Percentiles rank a stretch among this genome's conserved stretches.
Evolutionary conservation across 2,329 filamentous ascomycete genomes (phyloP).

Genomic region (Botrytis medusae): DNA sequence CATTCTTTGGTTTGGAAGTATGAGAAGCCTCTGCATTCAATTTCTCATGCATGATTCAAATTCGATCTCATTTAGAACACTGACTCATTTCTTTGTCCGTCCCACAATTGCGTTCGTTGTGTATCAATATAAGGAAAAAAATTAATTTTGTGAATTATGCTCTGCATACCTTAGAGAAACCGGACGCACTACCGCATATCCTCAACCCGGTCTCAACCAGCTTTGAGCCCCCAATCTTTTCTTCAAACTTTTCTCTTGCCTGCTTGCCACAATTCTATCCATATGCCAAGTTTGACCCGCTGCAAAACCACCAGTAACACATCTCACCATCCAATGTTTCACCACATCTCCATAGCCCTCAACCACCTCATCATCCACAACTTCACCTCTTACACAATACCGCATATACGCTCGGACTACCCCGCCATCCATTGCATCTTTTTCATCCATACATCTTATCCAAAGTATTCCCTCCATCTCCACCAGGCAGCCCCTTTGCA

Average conservation of each 20-base stretch:
- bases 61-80: background rate
- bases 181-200: background rate
- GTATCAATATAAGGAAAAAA: background rate
- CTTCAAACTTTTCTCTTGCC: too few species aligned
- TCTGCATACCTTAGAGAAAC: background rate
- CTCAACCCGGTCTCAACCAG: background rate
- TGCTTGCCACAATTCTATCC: background rate
- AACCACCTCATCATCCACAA: background rate
- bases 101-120: background rate
- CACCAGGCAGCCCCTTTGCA: background rate
- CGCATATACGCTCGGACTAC: background rate
- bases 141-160: background rate
- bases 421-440: background rate
- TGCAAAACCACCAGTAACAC: background rate
- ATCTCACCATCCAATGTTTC: conserved; percentile 9
- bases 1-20: background rate
- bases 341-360: background rate
- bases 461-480: too few species aligned
- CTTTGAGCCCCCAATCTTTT: background rate
- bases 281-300: background rate
- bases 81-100: background rate
- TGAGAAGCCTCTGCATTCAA: background rate
- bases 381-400: background rate
- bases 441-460: background rate
- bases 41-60: background rate